Evolutionary conservation across 2,329 filamentous ascomycete genomes (phyloP), one percentile per base, ranked within the genome.

Genomic region (Aplosporella prunicola): DNA sequence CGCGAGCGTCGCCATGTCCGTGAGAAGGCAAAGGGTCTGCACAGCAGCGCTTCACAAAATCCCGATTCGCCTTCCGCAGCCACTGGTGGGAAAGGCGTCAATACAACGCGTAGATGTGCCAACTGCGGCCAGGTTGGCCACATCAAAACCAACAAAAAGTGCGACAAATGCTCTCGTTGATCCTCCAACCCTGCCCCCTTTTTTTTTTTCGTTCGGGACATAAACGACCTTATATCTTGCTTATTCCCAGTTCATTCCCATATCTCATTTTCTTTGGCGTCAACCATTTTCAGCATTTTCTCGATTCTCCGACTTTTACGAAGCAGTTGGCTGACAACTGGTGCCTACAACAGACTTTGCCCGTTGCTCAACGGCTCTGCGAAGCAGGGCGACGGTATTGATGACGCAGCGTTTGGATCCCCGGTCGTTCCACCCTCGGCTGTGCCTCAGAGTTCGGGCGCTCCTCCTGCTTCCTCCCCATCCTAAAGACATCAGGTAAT

Each of bases 141-240:
- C 56, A 98, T 98, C 69, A 95, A 95, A 64, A 96, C 89, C 32
- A 96, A 96, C 69, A 93, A 95, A 68, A 96, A 95, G 86, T 91
- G 43, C 33, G 48, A 32, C n/a, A 22, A 39, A 20, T 29, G 23
- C 18, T 17, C 15, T 26, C 32, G 35, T 25, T 25, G 36, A 25
- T 35, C 20, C 23, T 17, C 14, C 15, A 35, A 7, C 22, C 15
- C 31, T n/a, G 26, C 23, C 22, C n/a, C n/a, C n/a, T n/a, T n/a
- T n/a, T 35, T 23, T 14, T 15, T 18, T 33, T 15, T 14, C 26
- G 13, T 5, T n/a, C 9, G 9, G 22, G 9, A n/a, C n/a, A n/a
- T n/a, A n/a, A n/a, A n/a, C n/a, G n/a, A n/a, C n/a, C n/a, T n/a
- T n/a, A n/a, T n/a, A n/a, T n/a, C n/a, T n/a, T n/a, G n/a, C n/a